Percentiles rank a stretch among this genome's conserved stretches.
Conservation (phyloP, 495 filamentous ascomycete species). For the Neurospora tetraspora region DNA sequence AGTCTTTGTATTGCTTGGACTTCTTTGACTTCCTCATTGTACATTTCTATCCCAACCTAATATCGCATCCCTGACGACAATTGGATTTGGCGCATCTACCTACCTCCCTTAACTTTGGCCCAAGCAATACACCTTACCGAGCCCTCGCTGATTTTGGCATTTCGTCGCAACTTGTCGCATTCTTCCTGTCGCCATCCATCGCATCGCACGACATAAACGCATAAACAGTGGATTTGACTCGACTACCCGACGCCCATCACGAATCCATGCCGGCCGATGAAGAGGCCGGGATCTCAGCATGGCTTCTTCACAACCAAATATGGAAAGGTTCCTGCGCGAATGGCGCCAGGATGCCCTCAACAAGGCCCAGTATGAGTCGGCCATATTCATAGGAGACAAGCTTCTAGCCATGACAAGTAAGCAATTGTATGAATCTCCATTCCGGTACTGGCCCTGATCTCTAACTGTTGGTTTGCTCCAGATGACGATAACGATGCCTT, state of each 20-base stretch:
- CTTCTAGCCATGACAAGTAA: slow-evolving; percentile 84
- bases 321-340: slow-evolving; percentile 84
- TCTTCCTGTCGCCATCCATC: neutral
- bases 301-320: slow-evolving; percentile 29
- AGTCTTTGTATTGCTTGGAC: neutral
- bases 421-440: slow-evolving; percentile 12
- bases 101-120: neutral
- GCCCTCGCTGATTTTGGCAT: neutral
- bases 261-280: neutral
- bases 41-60: neutral
- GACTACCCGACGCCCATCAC: neutral
- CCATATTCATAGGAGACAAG: slow-evolving; percentile 96
- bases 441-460: neutral
- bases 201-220: neutral
- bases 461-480: neutral
- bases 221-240: neutral
- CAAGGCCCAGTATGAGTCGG: slow-evolving; percentile 89
- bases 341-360: slow-evolving; percentile 91
- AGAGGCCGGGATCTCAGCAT: slow-evolving; percentile 2
- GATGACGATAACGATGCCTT: slow-evolving; percentile 86
- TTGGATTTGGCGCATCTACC: neutral
- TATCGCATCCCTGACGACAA: neutral
- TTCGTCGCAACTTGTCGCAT: neutral
- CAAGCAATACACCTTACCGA: neutral
- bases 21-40: neutral